Percentiles rank a stretch among this genome's conserved stretches.
Evolutionary conservation across 495 filamentous ascomycete genomes (phyloP).

Genomic region (Podospora didyma): DNA sequence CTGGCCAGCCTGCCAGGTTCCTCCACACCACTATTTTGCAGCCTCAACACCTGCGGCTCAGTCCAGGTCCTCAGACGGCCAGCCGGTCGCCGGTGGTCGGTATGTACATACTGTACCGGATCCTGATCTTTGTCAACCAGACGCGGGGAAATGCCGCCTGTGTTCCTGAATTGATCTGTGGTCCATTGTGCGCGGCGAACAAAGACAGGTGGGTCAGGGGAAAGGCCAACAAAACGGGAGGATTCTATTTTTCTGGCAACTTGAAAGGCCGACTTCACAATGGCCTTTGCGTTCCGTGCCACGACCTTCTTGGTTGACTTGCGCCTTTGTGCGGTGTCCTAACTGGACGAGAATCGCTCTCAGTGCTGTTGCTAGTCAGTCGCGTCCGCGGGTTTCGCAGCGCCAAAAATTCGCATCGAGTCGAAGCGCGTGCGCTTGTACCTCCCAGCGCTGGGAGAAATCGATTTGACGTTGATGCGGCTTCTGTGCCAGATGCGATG

Average conservation of each 20-base stretch:
- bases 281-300: neutral
- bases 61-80: neutral
- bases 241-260: neutral
- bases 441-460: conserved; percentile 13
- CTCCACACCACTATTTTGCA: too few relatives aligned
- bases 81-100: neutral
- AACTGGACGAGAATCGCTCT: too few relatives aligned
- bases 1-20: too few relatives aligned
- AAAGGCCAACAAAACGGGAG: neutral
- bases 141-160: too few relatives aligned
- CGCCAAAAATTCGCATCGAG: neutral
- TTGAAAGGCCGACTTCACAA: too few relatives aligned
- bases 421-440: neutral
- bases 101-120: too few relatives aligned
- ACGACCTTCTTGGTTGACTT: neutral
- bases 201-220: neutral
- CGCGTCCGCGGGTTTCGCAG: neutral
- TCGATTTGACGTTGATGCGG: conserved; percentile 27
- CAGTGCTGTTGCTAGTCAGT: neutral
- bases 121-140: too few relatives aligned
- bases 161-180: too few relatives aligned
- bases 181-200: too few relatives aligned
- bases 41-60: neutral
- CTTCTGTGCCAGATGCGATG: conserved; percentile 28
- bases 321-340: too few relatives aligned